phyloP scores from a whole-genome alignment of 805 yeast genomes.

The Candida pseudofarinosa region DNA sequence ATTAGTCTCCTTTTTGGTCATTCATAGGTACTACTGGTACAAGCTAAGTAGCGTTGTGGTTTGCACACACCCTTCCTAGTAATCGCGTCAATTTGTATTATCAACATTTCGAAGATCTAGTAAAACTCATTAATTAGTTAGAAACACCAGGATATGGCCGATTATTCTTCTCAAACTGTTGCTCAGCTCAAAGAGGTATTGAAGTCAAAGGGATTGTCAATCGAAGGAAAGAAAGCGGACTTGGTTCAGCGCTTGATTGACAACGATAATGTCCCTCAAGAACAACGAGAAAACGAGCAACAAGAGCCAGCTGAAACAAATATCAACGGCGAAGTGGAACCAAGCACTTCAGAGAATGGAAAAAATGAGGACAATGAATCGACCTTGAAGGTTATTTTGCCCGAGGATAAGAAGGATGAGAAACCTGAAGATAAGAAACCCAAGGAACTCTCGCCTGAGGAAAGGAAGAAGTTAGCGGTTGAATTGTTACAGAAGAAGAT shows the following conservation, averaged over 20 bases:
- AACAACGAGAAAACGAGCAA: constrained; percentile 10
- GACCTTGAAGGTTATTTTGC: constrained; percentile 12
- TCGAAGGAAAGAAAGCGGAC: constrained; percentile 79
- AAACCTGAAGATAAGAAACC: constrained; percentile 30
- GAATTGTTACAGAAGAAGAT: constrained; percentile 65
- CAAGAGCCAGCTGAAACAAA: constrained; percentile 11
- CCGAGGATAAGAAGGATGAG: constrained; percentile 10
- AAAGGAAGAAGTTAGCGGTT: constrained; percentile 63
- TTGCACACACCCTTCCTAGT: neutral
- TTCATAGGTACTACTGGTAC: too few relatives aligned
- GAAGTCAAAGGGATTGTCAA: constrained; percentile 61
- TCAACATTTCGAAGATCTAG: neutral
- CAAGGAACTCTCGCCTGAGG: constrained; percentile 56
- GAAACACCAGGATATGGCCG: constrained; percentile 35
- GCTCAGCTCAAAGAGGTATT: constrained; percentile 79
- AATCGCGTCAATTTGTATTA: neutral
- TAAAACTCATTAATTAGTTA: neutral
- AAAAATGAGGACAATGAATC: constrained; percentile 8
- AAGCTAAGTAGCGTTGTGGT: neutral
- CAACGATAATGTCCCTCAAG: constrained; percentile 37
- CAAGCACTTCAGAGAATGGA: constrained; percentile 8
- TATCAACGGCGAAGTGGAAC: neutral
- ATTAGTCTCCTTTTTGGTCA: too few relatives aligned
- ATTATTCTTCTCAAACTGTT: constrained; percentile 67
- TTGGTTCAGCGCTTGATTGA: constrained; percentile 62